Percentiles rank a stretch among this genome's conserved stretches.
Conservation (phyloP, 148 eudicot genomes). For the Camellia granthamiana region DNA sequence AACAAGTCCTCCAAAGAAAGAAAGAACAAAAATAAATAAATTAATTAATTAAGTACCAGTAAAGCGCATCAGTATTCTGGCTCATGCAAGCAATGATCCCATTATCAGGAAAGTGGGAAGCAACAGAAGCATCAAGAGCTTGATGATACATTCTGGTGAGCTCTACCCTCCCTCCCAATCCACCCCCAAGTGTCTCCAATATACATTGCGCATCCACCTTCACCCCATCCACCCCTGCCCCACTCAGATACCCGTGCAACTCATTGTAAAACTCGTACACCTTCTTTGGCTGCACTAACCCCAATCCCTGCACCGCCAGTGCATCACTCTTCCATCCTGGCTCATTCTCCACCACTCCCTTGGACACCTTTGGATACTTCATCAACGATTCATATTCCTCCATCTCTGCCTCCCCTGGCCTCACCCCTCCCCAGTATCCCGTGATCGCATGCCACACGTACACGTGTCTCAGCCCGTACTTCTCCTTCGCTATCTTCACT, state of each 20-base stretch:
- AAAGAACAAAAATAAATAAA: neutral
- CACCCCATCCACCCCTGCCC: conserved; percentile 82
- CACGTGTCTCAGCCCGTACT: conserved; percentile 64
- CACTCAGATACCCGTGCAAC: conserved; percentile 62
- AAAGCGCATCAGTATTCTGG: conserved; percentile 73
- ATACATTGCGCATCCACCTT: conserved; percentile 86
- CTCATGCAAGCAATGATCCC: conserved; percentile 96
- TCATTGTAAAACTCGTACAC: conserved; percentile 73
- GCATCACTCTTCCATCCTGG: conserved; percentile 67
- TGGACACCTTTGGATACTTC: conserved; percentile 53
- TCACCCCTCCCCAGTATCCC: conserved; percentile 93
- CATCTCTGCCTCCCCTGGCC: conserved; percentile 64
- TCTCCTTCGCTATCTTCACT: conserved; percentile 59
- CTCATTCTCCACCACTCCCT: conserved; percentile 68
- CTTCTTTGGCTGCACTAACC: conserved; percentile 64
- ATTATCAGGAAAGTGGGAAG: conserved; percentile 73
- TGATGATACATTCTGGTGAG: conserved; percentile 75
- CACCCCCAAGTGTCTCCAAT: conserved; percentile 76
- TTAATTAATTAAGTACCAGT: conserved; percentile 35
- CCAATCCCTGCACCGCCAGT: conserved; percentile 63
- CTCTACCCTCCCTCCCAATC: conserved; percentile 75
- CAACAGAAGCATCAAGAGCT: conserved; percentile 75
- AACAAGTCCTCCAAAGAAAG: neutral
- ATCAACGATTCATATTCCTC: conserved; percentile 58
- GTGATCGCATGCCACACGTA: conserved; percentile 91